These are phyloP conservation scores for Periconia macrospinosa DNA, from an alignment of 2,329 filamentous ascomycete genomes.

Conservation along the genomic window DNA sequence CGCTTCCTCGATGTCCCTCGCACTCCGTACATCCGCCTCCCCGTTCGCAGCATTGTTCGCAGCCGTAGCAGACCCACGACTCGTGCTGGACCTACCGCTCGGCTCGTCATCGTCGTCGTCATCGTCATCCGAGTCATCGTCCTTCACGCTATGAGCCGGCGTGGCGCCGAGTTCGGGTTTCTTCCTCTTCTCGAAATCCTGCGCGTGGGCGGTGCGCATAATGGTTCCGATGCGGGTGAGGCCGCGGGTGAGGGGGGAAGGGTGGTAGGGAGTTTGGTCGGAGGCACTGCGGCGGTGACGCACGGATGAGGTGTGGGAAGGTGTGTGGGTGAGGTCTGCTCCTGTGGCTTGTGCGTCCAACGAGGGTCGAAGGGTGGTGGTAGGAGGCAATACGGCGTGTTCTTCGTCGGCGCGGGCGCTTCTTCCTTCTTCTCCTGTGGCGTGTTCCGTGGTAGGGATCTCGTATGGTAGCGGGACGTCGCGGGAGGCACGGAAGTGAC, in stretches of 20 bases:
- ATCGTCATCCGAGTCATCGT: constrained; percentile 38
- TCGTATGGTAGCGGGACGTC: constrained; percentile 86
- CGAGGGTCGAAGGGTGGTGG: neutral
- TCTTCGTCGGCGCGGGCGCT: constrained; percentile 5
- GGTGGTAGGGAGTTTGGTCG: constrained; percentile 7
- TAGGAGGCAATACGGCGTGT: constrained; percentile 16
- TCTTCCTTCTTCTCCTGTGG: constrained; percentile 14
- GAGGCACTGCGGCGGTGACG: constrained; percentile 24
- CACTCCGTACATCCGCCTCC: neutral
- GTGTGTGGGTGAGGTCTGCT: constrained; percentile 14
- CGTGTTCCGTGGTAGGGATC: constrained; percentile 27
- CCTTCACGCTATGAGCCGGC: constrained; percentile 12
- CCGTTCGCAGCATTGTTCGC: neutral
- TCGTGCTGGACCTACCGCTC: neutral
- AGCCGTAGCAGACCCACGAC: neutral
- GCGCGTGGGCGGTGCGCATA: constrained; percentile 81
- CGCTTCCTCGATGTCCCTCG: constrained; percentile 5
- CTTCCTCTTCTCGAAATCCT: constrained; percentile 86
- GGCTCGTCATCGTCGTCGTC: constrained; percentile 28
- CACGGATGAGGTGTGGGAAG: constrained; percentile 10
- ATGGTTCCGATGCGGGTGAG: constrained; percentile 64
- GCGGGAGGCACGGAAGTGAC: constrained; percentile 83
- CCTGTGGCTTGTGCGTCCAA: constrained; percentile 15
- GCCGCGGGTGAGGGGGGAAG: constrained; percentile 43
- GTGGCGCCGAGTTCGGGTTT: constrained; percentile 49